These are phyloP conservation scores for Phialophora tarda DNA, from an alignment of 2,329 filamentous ascomycete species.

Conservation along the genomic window DNA sequence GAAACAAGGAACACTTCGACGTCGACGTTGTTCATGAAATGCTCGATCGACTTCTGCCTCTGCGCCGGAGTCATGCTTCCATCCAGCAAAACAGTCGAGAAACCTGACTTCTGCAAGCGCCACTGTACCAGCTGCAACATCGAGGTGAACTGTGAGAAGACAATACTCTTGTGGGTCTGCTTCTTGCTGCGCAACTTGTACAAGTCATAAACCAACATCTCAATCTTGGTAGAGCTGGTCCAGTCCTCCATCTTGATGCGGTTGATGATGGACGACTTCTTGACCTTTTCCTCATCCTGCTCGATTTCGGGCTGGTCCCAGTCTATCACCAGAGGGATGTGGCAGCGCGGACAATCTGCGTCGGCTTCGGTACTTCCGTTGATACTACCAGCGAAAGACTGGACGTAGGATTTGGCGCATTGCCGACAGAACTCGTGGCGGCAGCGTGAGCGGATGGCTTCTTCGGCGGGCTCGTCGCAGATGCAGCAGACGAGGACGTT, in stretches of 20 bases:
- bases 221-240: conserved; percentile 98
- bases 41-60: conserved; percentile 89
- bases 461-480: conserved; percentile 94
- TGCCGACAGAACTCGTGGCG: conserved; percentile 89
- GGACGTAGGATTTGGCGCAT: conserved; percentile 79
- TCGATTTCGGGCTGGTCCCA: conserved; percentile 94
- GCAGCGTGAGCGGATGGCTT: conserved; percentile 89
- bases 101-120: conserved; percentile 93
- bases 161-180: conserved; percentile 92
- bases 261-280: conserved; percentile 97
- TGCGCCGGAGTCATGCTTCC: conserved; percentile 95
- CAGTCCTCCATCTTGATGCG: conserved; percentile 98
- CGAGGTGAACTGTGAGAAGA: conserved; percentile 95
- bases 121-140: conserved; percentile 98
- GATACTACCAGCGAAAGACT: conserved; percentile 66
- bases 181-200: conserved; percentile 92
- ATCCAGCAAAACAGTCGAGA: conserved; percentile 97
- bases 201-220: conserved; percentile 91
- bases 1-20: conserved; percentile 97
- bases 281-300: conserved; percentile 82
- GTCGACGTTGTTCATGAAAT: conserved; percentile 94
- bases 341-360: conserved; percentile 80
- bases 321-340: conserved; percentile 87
- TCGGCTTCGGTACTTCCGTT: conserved; percentile 48
- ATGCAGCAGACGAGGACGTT: conserved; percentile 92